Base-by-base conservation (phyloP, 2,329 filamentous ascomycete genomes). In the Fusarium coicis region DNA sequence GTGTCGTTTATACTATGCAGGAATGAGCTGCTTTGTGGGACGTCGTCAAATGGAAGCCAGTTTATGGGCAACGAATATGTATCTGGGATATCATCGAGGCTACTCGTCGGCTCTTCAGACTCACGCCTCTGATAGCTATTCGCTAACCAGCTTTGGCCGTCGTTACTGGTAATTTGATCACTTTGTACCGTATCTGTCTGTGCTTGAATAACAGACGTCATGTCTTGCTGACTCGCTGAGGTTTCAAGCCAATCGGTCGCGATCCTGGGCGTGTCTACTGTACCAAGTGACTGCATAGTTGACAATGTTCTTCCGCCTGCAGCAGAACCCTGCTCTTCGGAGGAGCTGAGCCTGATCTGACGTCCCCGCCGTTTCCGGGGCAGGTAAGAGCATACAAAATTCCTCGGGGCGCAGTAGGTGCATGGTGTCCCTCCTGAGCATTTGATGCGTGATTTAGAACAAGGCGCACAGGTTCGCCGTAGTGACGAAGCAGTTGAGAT, bases 1-100 rank as follows among this genome's bases (percentile, higher is more conserved):
- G n/a, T 9, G 4, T 16, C 14, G 10, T n/a, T 11, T 0, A 30
- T 7, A n/a, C 14, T 12, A 0, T 16, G 10, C 28, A 16, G 7
- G 0, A 23, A 7, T 14, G 47, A 0, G 8, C 10, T 23, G 16
- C 9, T 19, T 10, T 12, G 21, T 18, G 47, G 47, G 11, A 34
- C 30, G 7, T 50, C n/a, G 21, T 50, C 47, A 50, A 34, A 50
- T 4, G 47, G 47, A 5, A 50, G 47, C 47, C 47, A 50, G 11
- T 50, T 50, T n/a, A n/a, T 50, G 16, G 47, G 46, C 7, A 49
- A 9, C 5, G 28, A 49, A n/a, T 49, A 49, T 3, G 46, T 49
- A 19, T 9, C 14, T 9, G 19, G 7, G 28, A 49, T 30, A 4
- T 30, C 19, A 12, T 10, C 14, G 9, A 49, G 14, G 19, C 30